Base-by-base conservation (phyloP, 306 rosid species). In the Cucumis hystrix region DNA sequence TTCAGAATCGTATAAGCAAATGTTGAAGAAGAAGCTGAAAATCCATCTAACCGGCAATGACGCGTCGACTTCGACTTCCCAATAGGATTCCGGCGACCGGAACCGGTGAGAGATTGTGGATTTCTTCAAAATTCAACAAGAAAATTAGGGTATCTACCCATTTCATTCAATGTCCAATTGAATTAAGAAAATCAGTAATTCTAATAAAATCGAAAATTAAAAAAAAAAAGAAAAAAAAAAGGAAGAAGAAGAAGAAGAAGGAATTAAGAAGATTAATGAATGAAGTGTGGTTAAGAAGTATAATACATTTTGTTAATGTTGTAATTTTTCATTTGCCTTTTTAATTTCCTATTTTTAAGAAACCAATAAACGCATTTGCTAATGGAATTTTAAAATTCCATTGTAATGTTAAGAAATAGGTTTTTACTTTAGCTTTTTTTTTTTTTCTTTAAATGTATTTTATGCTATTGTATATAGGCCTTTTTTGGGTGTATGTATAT, bases 1-100 rank as follows among this genome's bases (percentile, higher is more conserved):
- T 2, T 74, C 62, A 3, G 73, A 9, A 13, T 82, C 59, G 16
- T 86, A 51, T 15, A 74, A 59, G 68, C 82, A 82, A 13, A 20
- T 64, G 35, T 91, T 92, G 97, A 84, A 49, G 23, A 83, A 82
- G 66, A 86, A 87, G 80, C 74, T 91, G 55, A 81, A 83, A 64
- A 76, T 82, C 10, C 67, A 74, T 5, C 81, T 91, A 7, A 49
- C 8, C 47, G 60, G 47, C 37, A 20, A 37, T 3, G 65, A 52
- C 18, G 63, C 75, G 11, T 64, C 80, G 40, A 51, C 80, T 57
- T 77, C 80, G 37, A 62, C 80, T 17, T 52, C 64, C 23, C 56
- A 6, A 62, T 33, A 23, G 16, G 16, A 41, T 43, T 76, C 65
- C 57, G 79, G 69, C 57, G 55, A 55, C 41, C 70, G 15, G 6